Percentiles rank a stretch among this genome's conserved stretches.
phyloP scores from a whole-genome alignment of 192 early-diverging fungal species.

The Coemansia sp. region DNA sequence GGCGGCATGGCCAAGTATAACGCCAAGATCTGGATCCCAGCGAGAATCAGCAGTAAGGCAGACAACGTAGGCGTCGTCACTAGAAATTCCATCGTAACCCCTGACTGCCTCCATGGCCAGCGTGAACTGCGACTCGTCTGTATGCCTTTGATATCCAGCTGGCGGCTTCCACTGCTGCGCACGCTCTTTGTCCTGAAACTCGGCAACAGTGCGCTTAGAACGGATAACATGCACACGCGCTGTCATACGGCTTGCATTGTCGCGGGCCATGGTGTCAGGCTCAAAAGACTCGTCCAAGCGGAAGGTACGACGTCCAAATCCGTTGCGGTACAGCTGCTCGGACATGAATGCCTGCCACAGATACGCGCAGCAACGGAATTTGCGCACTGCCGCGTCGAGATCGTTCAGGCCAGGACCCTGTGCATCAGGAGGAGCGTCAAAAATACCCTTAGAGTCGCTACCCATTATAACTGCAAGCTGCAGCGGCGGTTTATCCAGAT shows the following conservation, averaged over 20 bases:
- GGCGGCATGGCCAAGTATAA: slow-evolving; percentile 64
- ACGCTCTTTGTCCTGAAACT: slow-evolving; percentile 59
- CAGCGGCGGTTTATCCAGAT: slow-evolving; percentile 60
- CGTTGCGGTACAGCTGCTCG: slow-evolving; percentile 68
- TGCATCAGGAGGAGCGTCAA: slow-evolving; percentile 63
- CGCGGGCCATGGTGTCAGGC: slow-evolving; percentile 58
- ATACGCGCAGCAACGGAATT: slow-evolving; percentile 64
- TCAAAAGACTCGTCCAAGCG: slow-evolving; percentile 60
- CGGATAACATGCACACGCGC: slow-evolving; percentile 59
- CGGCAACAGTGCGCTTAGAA: slow-evolving; percentile 53
- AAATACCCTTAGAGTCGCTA: slow-evolving; percentile 57
- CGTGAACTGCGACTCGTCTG: slow-evolving; percentile 50
- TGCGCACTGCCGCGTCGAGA: slow-evolving; percentile 55
- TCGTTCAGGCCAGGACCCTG: slow-evolving; percentile 46
- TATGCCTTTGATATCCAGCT: slow-evolving; percentile 36
- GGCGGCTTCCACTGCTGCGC: slow-evolving; percentile 61
- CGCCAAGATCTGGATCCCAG: slow-evolving; percentile 55
- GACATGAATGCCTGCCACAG: slow-evolving; percentile 74
- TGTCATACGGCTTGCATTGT: slow-evolving; percentile 48
- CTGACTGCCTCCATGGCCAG: slow-evolving; percentile 55
- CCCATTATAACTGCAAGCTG: slow-evolving; percentile 60
- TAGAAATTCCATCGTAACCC: slow-evolving; percentile 50
- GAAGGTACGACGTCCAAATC: slow-evolving; percentile 70
- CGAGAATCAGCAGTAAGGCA: slow-evolving; percentile 62
- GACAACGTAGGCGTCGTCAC: slow-evolving; percentile 51